phyloP scores from a whole-genome alignment of 768 basidiomycete genomes.

The Lentinula aciculospora region DNA sequence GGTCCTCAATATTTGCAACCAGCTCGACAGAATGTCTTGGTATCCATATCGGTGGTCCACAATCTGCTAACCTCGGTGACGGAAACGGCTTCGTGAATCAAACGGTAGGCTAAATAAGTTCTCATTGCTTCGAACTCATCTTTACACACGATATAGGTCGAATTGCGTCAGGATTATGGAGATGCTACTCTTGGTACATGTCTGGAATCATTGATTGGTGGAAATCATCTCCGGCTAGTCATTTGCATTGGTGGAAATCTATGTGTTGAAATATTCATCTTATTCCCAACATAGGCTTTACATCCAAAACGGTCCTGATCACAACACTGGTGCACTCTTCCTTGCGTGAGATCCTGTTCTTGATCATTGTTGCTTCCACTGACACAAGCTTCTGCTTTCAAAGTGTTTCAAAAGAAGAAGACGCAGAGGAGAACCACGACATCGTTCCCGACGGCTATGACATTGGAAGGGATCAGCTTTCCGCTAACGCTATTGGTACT shows the following conservation, averaged over 20 bases:
- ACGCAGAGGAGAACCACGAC: conserved; percentile 28
- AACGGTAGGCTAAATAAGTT: conserved; percentile 36
- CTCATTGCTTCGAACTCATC: too few relatives aligned
- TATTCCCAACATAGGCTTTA: background rate
- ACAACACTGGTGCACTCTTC: conserved; percentile 49
- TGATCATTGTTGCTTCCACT: background rate
- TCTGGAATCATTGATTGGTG: conserved; percentile 71
- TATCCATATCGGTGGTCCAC: conserved; percentile 58
- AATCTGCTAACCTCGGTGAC: conserved; percentile 75
- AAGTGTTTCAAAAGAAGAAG: conserved; percentile 17
- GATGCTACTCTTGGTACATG: conserved; percentile 64
- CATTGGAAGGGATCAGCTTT: conserved; percentile 22
- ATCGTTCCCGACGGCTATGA: conserved; percentile 46
- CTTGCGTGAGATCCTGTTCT: conserved; percentile 37
- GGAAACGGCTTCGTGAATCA: conserved; percentile 57
- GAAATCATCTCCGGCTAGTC: conserved; percentile 73
- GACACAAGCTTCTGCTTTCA: background rate
- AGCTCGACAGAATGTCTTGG: conserved; percentile 64
- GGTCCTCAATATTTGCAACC: background rate
- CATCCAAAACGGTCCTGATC: conserved; percentile 33
- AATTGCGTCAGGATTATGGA: conserved; percentile 73
- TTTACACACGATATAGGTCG: conserved; percentile 36
- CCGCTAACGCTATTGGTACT: conserved; percentile 8
- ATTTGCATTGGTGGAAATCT: too few relatives aligned
- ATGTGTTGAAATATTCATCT: background rate